Conservation (phyloP, 2,329 filamentous ascomycete genomes). For the Purpureocillium takamizusanense region DNA sequence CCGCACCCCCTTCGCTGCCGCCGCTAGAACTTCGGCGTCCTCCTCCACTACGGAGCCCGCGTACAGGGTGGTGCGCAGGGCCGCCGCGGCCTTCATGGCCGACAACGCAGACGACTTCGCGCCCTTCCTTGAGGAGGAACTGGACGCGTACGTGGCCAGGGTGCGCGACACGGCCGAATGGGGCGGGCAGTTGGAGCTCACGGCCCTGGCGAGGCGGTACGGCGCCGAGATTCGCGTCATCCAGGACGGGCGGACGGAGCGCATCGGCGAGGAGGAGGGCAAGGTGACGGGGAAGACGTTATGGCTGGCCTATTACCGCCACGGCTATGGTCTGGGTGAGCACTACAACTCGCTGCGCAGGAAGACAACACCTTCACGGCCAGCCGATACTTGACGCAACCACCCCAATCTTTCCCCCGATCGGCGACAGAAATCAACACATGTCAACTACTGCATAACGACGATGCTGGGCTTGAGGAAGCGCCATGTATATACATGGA, state of each 20-base stretch:
- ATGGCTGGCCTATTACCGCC: slow-evolving; percentile 92
- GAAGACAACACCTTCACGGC: slow-evolving; percentile 8
- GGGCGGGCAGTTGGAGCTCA: slow-evolving; percentile 87
- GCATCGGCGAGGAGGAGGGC: slow-evolving; percentile 45
- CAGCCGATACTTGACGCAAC: too few species aligned
- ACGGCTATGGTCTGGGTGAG: slow-evolving; percentile 89
- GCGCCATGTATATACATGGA: too few species aligned
- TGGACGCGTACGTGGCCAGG: slow-evolving; percentile 63
- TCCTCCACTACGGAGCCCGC: slow-evolving; percentile 18
- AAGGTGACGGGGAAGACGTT: slow-evolving; percentile 45
- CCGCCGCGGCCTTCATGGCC: slow-evolving; percentile 70
- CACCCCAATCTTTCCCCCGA: too few species aligned
- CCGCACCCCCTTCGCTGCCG: too few species aligned
- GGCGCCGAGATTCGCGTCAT: slow-evolving; percentile 74
- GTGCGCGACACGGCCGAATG: slow-evolving; percentile 87
- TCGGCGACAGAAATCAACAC: too few species aligned
- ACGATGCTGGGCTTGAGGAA: too few species aligned
- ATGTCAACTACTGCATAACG: too few species aligned
- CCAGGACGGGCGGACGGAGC: slow-evolving; percentile 74
- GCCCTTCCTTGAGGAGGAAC: slow-evolving; percentile 75
- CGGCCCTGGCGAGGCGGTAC: slow-evolving; percentile 75
- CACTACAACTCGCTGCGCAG: slow-evolving; percentile 86
- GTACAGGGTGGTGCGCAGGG: slow-evolving; percentile 61
- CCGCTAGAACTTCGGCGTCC: not conserved
- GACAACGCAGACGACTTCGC: slow-evolving; percentile 70